Base-by-base conservation (phyloP, 352 stramenopile genomes). In the Globisporangium middletonii region DNA sequence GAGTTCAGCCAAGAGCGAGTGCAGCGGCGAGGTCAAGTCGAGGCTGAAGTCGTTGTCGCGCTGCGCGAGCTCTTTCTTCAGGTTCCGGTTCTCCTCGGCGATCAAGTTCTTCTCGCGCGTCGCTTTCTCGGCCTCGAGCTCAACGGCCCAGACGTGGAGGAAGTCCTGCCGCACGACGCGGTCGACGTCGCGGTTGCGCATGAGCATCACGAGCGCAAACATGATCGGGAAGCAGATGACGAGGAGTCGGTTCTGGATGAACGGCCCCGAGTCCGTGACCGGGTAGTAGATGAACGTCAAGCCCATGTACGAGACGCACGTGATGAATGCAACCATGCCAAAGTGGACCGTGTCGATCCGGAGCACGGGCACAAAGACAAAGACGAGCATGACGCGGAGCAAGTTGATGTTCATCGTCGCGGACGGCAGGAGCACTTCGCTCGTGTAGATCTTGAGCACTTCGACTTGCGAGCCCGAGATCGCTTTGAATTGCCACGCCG, bases 341-440 rank as follows among this genome's bases (percentile, higher is more conserved):
- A 89, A 93, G 60, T 91, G 79, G 19, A 83, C 50, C 16, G 83
- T 88, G 63, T 90, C 80, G 54, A 93, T 84, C 15, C 79, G 77
- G 28, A 93, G 65, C 43, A 93, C 66, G 18, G 83, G 79, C 26
- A 83, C 76, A 47, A 89, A 83, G 11, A 89, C 78, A 27, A 89
- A 87, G 1, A 91, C 68, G 65, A 93, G 84, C 45, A 93, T 80
- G 26, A 88, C 53, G 6, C 80, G 79, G 16, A 93, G 62, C 51
- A 93, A 55, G 57, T 90, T 93, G 54, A 88, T 85, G 71, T 91
- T 93, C 68, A 91, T 85, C 50, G 79, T 87, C 28, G 76, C 79
- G 1, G 79, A 68, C 4, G 82, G 77, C 1, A 90, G 63, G 41
- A 90, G 60, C 38, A 90, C 74, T 38, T 85, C 68, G 45, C 69